These are phyloP conservation scores for Colletotrichum tropicicola DNA, from an alignment of 2,329 filamentous ascomycete genomes.

Conservation along the genomic window DNA sequence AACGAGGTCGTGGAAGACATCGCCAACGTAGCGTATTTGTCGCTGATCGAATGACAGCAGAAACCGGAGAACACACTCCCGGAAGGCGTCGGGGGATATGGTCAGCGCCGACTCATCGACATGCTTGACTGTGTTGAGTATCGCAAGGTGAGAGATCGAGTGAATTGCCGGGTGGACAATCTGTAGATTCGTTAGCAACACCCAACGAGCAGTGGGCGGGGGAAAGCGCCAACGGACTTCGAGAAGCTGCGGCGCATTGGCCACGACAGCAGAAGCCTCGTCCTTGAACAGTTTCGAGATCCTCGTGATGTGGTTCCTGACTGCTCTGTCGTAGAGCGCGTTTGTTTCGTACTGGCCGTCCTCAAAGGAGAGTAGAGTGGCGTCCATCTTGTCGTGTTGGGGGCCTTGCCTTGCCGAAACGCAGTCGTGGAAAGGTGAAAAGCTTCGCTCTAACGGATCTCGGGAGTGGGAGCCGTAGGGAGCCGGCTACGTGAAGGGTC, in stretches of 20 bases:
- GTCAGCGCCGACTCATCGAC: not conserved
- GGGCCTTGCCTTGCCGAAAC: not conserved
- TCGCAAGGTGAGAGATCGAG: conserved; percentile 59
- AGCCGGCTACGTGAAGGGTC: too few species aligned
- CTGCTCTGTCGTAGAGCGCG: conserved; percentile 50
- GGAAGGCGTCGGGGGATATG: conserved; percentile 37
- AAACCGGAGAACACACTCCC: conserved; percentile 54
- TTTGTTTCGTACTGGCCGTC: conserved; percentile 38
- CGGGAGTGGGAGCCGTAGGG: too few species aligned
- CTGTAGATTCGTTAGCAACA: conserved; percentile 39
- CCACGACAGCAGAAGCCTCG: conserved; percentile 40
- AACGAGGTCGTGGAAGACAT: conserved; percentile 53
- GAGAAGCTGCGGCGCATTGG: conserved; percentile 49
- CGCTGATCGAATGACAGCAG: conserved; percentile 57
- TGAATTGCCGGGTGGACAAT: conserved; percentile 56
- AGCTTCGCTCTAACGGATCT: too few species aligned
- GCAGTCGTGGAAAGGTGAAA: not conserved
- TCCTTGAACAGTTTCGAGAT: conserved; percentile 49
- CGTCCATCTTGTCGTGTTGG: conserved; percentile 40
- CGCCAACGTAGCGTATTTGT: conserved; percentile 62
- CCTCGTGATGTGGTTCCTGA: conserved; percentile 46
- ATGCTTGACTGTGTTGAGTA: conserved; percentile 53
- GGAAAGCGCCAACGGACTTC: conserved; percentile 42
- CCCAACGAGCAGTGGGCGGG: not conserved
- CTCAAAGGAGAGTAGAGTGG: conserved; percentile 52